Evolutionary conservation across 2,329 filamentous ascomycete genomes (phyloP), one percentile per base, ranked within the genome.

Genomic region (Alternaria ethzedia): DNA sequence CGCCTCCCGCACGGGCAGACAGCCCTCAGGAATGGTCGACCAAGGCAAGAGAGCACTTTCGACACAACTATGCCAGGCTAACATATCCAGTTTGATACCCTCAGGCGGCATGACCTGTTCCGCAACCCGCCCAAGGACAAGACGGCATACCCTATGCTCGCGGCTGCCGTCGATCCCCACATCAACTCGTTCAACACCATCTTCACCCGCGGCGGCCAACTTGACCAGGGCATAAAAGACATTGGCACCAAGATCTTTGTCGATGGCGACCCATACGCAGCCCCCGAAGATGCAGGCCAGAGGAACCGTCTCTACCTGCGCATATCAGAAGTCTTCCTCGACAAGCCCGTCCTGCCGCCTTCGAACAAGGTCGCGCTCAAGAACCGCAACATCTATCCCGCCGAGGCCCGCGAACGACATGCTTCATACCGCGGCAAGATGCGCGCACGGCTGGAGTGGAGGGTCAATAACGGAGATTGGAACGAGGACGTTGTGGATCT

Each of bases 181-280:
- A 91, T 98, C 73, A 90, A 97, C 75, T 96, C 96, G 7, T 99
- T 97, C 88, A 97, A 99, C 84, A 90, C 90, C 56, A 86, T 98
- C 51, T 96, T 97, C 78, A 88, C 89, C 30, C 85, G 86, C 61
- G 86, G 90, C 80, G 93, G 92, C 57, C 84, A 91, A 56, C 79
- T 99, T 57, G 88, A 91, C 54, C 89, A 93, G 68, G 94, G 87
- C 12, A 80, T 98, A 64, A 88, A 88, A 75, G 96, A 99, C 78
- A 98, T 99, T 82, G 96, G 95, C 74, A 91, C 88, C 67, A 96
- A 95, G 82, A 88, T 88, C 5, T 97, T 92, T 75, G 88, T 97
- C 52, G 96, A 99, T 79, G 93, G 93, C 68, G 87, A 93, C 62
- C 78, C 78, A 23, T 81, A 83, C 77, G 68, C 81, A 75, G 70